Conservation (phyloP, 2,329 filamentous ascomycete genomes). For the Rhexocercosporidium sp. region DNA sequence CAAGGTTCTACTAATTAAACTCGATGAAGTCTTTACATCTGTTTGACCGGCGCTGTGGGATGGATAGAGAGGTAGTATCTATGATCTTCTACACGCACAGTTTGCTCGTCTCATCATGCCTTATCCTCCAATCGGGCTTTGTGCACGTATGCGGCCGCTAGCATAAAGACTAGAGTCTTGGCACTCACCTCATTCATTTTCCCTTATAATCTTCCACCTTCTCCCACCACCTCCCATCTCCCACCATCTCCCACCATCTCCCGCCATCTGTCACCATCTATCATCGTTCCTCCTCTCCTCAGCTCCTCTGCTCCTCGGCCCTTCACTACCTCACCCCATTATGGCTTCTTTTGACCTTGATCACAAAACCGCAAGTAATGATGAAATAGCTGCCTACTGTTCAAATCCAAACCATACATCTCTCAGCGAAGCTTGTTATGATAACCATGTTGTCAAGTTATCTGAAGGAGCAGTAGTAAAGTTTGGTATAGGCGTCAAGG, state of each 20-base stretch:
- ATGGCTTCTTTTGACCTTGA: constrained; percentile 3
- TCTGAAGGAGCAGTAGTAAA: constrained; percentile 7
- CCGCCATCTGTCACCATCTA: background rate
- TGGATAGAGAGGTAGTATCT: too few species aligned
- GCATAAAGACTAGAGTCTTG: background rate
- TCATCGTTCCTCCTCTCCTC: background rate
- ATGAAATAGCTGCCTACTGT: constrained; percentile 10
- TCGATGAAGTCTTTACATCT: too few species aligned
- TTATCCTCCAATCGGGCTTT: background rate
- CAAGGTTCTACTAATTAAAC: too few species aligned
- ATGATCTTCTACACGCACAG: too few species aligned
- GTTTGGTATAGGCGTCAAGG: background rate
- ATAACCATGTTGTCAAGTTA: constrained; percentile 4
- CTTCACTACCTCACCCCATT: background rate
- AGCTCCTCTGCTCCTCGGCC: background rate
- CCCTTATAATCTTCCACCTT: too few species aligned
- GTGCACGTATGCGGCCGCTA: background rate
- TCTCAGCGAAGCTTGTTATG: constrained; percentile 2
- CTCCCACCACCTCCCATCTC: background rate
- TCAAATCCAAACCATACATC: constrained; percentile 4
- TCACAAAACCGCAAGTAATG: constrained; percentile 2
- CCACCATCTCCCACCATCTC: background rate
- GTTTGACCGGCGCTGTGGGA: too few species aligned
- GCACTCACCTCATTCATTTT: background rate
- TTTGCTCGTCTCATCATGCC: background rate